Evolutionary conservation across 2,329 filamentous ascomycete species (phyloP).

Genomic region (Bimuria novae-zelandiae): DNA sequence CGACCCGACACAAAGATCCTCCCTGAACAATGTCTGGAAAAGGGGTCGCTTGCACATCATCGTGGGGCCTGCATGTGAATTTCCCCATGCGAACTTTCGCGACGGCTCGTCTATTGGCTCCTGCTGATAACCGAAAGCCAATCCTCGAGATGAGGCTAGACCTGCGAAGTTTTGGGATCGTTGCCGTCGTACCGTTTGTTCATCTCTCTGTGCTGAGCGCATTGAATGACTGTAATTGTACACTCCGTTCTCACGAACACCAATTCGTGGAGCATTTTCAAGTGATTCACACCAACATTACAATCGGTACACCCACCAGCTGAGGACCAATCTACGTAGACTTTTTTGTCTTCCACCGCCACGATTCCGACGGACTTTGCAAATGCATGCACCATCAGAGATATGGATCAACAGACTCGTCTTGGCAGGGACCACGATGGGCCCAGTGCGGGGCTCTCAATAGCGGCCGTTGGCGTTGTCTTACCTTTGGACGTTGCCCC

Average conservation of each 20-base stretch:
- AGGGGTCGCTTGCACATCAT: constrained; percentile 8
- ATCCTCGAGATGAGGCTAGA: background rate
- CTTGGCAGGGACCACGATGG: background rate
- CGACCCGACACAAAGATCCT: background rate
- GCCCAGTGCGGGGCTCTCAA: constrained; percentile 2
- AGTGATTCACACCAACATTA: too few species aligned
- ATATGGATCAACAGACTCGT: background rate
- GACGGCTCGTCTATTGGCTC: background rate
- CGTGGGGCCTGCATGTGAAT: constrained; percentile 1
- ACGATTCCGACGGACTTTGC: background rate
- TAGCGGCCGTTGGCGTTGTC: background rate
- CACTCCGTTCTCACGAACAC: background rate
- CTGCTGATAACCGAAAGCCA: background rate
- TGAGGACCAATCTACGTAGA: too few species aligned
- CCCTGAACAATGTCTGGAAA: background rate
- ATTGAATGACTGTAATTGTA: background rate
- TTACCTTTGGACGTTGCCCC: background rate
- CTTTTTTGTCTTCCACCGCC: background rate
- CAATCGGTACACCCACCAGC: too few species aligned
- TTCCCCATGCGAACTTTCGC: background rate
- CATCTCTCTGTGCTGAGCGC: background rate
- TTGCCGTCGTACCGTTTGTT: constrained; percentile 1
- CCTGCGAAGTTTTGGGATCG: background rate
- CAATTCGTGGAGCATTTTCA: too few species aligned
- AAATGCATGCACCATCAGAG: background rate